Base-by-base conservation (phyloP, 1,284 basidiomycete genomes). In the Termitomyces sp. region DNA sequence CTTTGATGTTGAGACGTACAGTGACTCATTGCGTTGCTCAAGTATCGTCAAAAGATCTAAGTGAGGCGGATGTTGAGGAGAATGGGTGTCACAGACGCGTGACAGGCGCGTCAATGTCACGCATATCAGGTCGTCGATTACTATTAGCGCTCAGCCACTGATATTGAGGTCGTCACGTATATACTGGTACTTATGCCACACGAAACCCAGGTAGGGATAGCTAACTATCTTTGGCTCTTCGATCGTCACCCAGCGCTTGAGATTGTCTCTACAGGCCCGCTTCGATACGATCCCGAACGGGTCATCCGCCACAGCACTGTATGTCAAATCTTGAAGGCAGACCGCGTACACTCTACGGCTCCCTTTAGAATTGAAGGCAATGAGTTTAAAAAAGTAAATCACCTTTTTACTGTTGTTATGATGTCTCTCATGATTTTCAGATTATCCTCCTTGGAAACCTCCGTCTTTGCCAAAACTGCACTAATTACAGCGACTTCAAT, bases 11-110 rank as follows among this genome's bases (percentile, higher is more conserved):
- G 31, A 43, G 31, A 62, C 58, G 40, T 63, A 71, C 67, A 68
- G 65, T 71, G 67, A 55, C 66, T 70, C 66, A 72, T 72, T 49
- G 42, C 44, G 47, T 59, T 47, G 48, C n/a, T 14, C 21, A 24
- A 24, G 21, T 19, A 11, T 34, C 7, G 21, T 24, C 28, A 30
- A 30, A 30, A 30, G 28, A 30, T 30, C 26, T 10, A 30, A 28
- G 26, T n/a, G 21, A 24, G 3, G 21, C 21, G 21, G 21, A 5
- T 30, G 28, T 30, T 7, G 40, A 24, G 11, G 41, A 33, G 34
- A 13, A 14, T 43, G 19, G 16, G 28, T 52, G 54, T 58, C 41
- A 56, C 51, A 42, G 11, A 34, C 51, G 54, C 51, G 54, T 56
- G 46, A 58, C 51, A 33, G 21, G n/a, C 49, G 50, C 53, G 54